phyloP scores from a whole-genome alignment of 2,329 filamentous ascomycete genomes.

The Periconia digitata region DNA sequence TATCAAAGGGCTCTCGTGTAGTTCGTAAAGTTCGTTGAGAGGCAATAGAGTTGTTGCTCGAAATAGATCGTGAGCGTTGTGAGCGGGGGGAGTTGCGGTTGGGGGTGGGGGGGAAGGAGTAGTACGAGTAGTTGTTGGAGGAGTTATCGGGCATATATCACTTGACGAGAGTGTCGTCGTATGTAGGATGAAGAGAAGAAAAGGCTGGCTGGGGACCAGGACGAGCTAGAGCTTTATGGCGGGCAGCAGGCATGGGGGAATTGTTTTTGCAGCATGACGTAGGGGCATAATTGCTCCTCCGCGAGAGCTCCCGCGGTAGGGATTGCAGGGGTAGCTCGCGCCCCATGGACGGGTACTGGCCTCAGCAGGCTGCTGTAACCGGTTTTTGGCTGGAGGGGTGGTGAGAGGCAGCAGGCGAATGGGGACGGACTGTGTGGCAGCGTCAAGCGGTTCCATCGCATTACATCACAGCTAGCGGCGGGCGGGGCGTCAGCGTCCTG shows the following conservation, averaged over 20 bases:
- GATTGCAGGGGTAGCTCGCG: slow-evolving; percentile 37
- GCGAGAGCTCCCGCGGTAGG: slow-evolving; percentile 16
- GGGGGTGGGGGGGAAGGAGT: slow-evolving; percentile 54
- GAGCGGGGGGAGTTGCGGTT: slow-evolving; percentile 45
- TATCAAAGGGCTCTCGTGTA: slow-evolving; percentile 31
- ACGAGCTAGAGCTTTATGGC: slow-evolving; percentile 34
- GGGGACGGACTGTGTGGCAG: slow-evolving; percentile 28
- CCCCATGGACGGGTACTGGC: slow-evolving; percentile 26
- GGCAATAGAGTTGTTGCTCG: slow-evolving; percentile 37
- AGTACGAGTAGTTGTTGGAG: slow-evolving; percentile 52
- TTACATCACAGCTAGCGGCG: slow-evolving; percentile 41
- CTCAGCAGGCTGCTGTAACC: slow-evolving; percentile 29
- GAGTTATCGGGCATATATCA: slow-evolving; percentile 54
- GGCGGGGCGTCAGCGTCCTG: slow-evolving; percentile 35
- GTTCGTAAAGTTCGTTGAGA: slow-evolving; percentile 35
- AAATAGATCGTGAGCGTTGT: slow-evolving; percentile 42
- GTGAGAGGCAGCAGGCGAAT: slow-evolving; percentile 19
- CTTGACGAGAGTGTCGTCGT: slow-evolving; percentile 41
- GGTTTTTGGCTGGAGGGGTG: slow-evolving; percentile 30
- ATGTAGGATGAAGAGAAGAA: slow-evolving; percentile 21
- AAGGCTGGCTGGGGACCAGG: slow-evolving; percentile 8
- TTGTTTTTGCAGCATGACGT: slow-evolving; percentile 38
- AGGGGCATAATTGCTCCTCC: slow-evolving; percentile 13
- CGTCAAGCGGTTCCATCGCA: slow-evolving; percentile 15
- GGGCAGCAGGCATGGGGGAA: slow-evolving; percentile 17